Evolutionary conservation across 2,329 filamentous ascomycete genomes (phyloP), one percentile per base, ranked within the genome.

Genomic region (Zymoseptoria ardabiliae): DNA sequence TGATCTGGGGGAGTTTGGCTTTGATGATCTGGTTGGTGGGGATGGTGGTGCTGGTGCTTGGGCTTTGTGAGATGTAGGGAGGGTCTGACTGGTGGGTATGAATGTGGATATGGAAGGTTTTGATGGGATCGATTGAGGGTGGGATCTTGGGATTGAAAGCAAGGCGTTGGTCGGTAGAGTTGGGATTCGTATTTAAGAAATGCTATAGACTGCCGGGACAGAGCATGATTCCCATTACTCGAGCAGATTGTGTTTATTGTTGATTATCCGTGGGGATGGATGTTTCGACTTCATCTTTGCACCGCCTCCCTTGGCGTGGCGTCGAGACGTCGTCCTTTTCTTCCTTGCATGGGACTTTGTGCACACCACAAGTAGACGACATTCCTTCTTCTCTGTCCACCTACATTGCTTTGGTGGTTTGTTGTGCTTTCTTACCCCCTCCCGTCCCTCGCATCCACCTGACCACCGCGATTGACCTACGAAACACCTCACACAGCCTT

Each of bases 1-100:
- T 17, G 65, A 69, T 45, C 50, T 68, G 2, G 25, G 25, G 53
- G 60, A 58, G 19, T 64, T 68, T 50, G 35, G 35, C 6, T 45
- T 52, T 52, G 50, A 22, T 22, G 50, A 52, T 22, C 2, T 22
- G 19, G 50, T 22, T 5, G 50, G 50, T 22, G 50, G 50, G 23
- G 20, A 25, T 25, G 50, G 50, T 13, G 1, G 50, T 52, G 50
- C 23, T 22, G n/a, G 50, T 52, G 50, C 23, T 52, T 52, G 50
- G 50, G 50, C 21, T 22, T 5, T 22, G 50, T 22, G 62, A 63
- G 2, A 56, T 59, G 19, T 7, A 28, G 25, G 25, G 25, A 28
- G 25, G 7, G 6, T 1, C 25, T 28, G 25, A 28, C 23, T 25
- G 23, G 25, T 28, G 25, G 25, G 25, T 28, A 9, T 28, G 25